Evolutionary conservation across 2,329 filamentous ascomycete genomes (phyloP).

Genomic region (Colletotrichum tamarilloi): DNA sequence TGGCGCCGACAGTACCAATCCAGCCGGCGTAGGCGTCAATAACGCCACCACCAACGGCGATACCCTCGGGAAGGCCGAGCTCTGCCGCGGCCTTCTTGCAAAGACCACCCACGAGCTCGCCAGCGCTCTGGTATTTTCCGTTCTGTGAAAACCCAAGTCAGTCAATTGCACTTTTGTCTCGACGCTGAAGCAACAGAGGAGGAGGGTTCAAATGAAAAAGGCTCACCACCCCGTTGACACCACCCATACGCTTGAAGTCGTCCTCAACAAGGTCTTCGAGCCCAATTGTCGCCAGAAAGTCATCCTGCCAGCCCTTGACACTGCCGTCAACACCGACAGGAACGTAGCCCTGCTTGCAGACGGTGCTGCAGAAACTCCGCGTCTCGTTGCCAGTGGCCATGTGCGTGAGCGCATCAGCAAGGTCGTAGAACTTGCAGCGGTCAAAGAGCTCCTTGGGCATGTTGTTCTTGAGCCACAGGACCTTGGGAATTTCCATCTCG

Average conservation of each 20-base stretch:
- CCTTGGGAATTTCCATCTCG: constrained; percentile 99
- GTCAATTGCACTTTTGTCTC: constrained; percentile 8
- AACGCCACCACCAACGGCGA: constrained; percentile 94
- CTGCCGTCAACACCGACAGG: constrained; percentile 97
- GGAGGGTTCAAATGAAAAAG: constrained; percentile 52
- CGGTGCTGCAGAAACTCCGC: constrained; percentile 93
- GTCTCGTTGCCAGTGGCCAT: constrained; percentile 93
- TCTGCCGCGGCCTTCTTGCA: constrained; percentile 86
- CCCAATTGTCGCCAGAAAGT: constrained; percentile 89
- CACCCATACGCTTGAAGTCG: constrained; percentile 92
- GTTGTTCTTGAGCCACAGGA: constrained; percentile 97
- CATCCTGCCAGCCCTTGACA: constrained; percentile 97
- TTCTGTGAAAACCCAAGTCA: constrained; percentile 69
- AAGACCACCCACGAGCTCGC: constrained; percentile 87
- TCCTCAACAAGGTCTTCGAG: constrained; percentile 86
- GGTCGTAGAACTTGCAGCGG: constrained; percentile 96
- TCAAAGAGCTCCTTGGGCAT: constrained; percentile 94
- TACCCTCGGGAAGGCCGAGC: constrained; percentile 85
- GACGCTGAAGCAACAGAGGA: constrained; percentile 16
- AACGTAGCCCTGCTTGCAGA: constrained; percentile 97
- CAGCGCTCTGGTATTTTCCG: constrained; percentile 89
- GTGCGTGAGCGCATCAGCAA: constrained; percentile 93
- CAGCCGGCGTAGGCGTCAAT: constrained; percentile 99
- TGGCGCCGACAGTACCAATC: constrained; percentile 98
- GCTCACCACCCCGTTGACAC: constrained; percentile 93